phyloP scores from a whole-genome alignment of 345 rosid species.

The Aurinia saxatilis region DNA sequence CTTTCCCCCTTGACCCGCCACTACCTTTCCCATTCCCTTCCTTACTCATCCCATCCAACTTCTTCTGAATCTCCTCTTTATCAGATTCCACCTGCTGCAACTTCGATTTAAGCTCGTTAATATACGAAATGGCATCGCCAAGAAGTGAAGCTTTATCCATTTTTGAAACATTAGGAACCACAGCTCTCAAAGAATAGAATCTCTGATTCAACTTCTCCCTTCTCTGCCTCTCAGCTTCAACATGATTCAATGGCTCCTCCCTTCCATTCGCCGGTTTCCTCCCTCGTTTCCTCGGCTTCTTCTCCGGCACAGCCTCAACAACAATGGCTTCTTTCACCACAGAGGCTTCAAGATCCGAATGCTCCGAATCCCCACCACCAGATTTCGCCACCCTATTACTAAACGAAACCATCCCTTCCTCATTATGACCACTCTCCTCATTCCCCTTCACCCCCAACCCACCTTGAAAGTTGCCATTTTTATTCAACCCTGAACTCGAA shows the following conservation, averaged over 20 bases:
- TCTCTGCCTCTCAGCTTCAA: slow-evolving; percentile 99
- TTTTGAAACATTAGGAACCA: slow-evolving; percentile 96
- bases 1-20: slow-evolving; percentile 5
- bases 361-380: slow-evolving; percentile 87
- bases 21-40: slow-evolving; percentile 34
- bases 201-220: slow-evolving; percentile 97
- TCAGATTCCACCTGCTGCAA: slow-evolving; percentile 52
- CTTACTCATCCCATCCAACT: slow-evolving; percentile 46
- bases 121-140: slow-evolving; percentile 87
- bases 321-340: slow-evolving; percentile 75
- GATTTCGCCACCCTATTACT: slow-evolving; percentile 42
- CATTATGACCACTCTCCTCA: slow-evolving; percentile 50
- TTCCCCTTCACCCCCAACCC: slow-evolving; percentile 52
- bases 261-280: slow-evolving; percentile 97
- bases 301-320: slow-evolving; percentile 51
- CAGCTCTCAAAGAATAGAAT: slow-evolving; percentile 88
- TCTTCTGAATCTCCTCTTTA: slow-evolving; percentile 66
- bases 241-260: slow-evolving; percentile 99
- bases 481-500: slow-evolving; percentile 39
- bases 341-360: slow-evolving; percentile 93
- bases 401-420: slow-evolving; percentile 86
- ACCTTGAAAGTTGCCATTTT: slow-evolving; percentile 38
- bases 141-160: slow-evolving; percentile 99
- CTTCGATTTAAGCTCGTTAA: slow-evolving; percentile 76
- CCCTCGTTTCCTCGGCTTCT: slow-evolving; percentile 89